Evolutionary conservation across 306 rosid genomes (phyloP).

Genomic region (Mucuna pruriens): DNA sequence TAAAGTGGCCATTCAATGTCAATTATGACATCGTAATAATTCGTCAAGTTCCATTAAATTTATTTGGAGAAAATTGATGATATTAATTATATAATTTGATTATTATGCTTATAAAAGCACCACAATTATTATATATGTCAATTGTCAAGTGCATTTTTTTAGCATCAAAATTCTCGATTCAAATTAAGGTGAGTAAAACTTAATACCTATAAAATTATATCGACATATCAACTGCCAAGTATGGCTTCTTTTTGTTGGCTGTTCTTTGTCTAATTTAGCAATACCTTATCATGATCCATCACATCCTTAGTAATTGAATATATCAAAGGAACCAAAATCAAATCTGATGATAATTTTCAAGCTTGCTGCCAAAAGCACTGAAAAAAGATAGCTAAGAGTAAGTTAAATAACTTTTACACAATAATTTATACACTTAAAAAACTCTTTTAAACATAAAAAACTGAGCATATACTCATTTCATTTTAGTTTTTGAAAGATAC

Average conservation of each 20-base stretch:
- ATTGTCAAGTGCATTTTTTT: not conserved
- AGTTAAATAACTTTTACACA: not conserved
- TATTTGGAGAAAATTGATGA: not conserved
- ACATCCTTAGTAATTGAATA: not conserved
- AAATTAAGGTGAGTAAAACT: not conserved
- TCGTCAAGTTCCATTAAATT: not conserved
- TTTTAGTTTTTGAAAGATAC: not conserved
- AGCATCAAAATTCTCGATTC: not conserved
- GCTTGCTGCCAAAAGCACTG: not conserved
- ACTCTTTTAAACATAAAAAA: not conserved
- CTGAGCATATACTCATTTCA: not conserved
- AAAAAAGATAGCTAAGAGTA: not conserved
- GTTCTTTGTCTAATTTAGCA: not conserved
- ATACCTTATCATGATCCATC: not conserved
- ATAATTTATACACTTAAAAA: not conserved
- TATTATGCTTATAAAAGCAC: not conserved
- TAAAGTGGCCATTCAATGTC: not conserved
- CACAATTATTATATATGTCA: not conserved
- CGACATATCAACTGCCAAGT: slow-evolving; percentile 1
- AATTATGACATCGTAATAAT: not conserved
- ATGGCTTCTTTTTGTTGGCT: not conserved
- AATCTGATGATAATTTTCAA: not conserved
- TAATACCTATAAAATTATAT: slow-evolving; percentile 5
- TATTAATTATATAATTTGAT: not conserved
- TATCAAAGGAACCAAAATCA: not conserved